Base-by-base conservation (phyloP, 2,329 filamentous ascomycete genomes). In the Mollisiaceae sp. region DNA sequence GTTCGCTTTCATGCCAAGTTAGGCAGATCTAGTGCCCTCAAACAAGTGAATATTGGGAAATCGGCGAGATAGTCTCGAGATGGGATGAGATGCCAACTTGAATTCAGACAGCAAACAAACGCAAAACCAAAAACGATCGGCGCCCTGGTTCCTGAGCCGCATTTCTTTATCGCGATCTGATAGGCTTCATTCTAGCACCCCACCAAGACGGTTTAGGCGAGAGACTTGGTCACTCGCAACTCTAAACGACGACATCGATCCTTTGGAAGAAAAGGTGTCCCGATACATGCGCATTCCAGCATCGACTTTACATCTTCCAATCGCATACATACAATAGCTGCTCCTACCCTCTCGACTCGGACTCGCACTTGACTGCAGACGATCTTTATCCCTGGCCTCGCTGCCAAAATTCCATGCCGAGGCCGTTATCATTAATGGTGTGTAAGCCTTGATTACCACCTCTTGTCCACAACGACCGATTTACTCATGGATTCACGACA, bases 391-490 rank as follows among this genome's bases (percentile, higher is more conserved):
- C 36, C 43, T 66, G 60, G 60, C 60, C 24, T 39, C 47, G 47
- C 35, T 57, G 62, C 63, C 50, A 57, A 32, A 36, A 24, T 64
- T 60, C 24, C 32, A 73, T 69, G 68, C 65, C 67, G 61, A 71
- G 72, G 64, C 67, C 65, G 55, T 61, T 70, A 27, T 66, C 66
- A 62, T 70, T 72, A 62, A 75, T 75, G 73, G 73, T 74, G 54
- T 65, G 65, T 47, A 58, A 62, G 24, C 41, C 39, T 56, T 47
- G 38, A 54, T 59, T 9, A 36, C 57, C 43, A n/a, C 35, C n/a
- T 36, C 32, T 32, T 52, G 32, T 58, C n/a, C 39, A 60, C 65
- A 50, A 65, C 24, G n/a, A 22, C 35, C 18, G 15, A 27, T 24
- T 22, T 62, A 62, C 55, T 65, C 64, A 65, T 58, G 32, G 43